Conservation (phyloP, 1,284 basidiomycete species). For the Apiotrichum domesticum region DNA sequence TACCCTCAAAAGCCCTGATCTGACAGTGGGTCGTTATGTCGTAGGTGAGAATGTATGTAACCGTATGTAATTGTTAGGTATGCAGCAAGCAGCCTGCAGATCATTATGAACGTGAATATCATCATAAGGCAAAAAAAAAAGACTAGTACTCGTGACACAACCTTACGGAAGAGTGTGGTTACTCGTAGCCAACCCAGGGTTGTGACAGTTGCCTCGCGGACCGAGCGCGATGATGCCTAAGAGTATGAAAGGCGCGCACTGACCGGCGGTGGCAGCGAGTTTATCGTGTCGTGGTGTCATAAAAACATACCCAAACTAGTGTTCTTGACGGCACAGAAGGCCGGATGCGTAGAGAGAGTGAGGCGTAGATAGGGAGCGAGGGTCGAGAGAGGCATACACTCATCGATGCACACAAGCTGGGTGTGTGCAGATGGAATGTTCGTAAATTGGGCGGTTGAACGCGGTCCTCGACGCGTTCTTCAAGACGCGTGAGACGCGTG, state of each 20-base stretch:
- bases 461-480: background rate
- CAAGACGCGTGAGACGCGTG: background rate
- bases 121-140: conserved; percentile 1
- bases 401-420: too few species aligned
- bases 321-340: background rate
- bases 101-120: conserved; percentile 11
- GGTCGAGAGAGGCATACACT: background rate
- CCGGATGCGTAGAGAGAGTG: background rate
- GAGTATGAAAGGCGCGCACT: too few species aligned
- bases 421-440: background rate
- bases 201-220: too few species aligned
- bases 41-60: too few species aligned
- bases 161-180: conserved; percentile 2
- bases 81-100: background rate
- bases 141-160: conserved; percentile 8
- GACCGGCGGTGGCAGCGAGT: too few species aligned
- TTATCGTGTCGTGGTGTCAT: background rate
- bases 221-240: background rate
- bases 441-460: background rate
- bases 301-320: background rate
- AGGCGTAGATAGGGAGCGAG: background rate
- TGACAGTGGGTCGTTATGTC: too few species aligned
- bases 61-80: background rate
- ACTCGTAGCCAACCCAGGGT: background rate
- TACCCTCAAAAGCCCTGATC: too few species aligned